Evolutionary conservation across 176 grass and related monocot genomes (phyloP).

Genomic region (Eremochloa ophiuroides): DNA sequence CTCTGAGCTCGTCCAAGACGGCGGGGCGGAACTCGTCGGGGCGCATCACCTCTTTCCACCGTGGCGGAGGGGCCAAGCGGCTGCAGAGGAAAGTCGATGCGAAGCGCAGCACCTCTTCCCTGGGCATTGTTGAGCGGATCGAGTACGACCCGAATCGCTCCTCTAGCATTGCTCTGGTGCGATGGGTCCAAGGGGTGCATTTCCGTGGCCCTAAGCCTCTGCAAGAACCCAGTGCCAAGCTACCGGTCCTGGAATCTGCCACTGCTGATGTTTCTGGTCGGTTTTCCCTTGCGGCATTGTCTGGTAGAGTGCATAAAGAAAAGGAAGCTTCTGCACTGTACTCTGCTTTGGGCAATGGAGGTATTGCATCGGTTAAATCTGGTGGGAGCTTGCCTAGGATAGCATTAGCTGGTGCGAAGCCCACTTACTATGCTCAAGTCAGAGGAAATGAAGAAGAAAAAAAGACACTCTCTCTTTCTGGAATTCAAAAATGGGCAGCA

Average conservation of each 20-base stretch:
- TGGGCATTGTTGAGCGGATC: background rate
- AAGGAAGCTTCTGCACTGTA: background rate
- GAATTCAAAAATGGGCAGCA: background rate
- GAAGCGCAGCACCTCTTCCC: background rate
- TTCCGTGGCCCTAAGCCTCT: background rate
- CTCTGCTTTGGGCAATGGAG: background rate
- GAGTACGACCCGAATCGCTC: background rate
- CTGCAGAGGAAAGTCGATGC: background rate
- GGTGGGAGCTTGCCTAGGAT: background rate
- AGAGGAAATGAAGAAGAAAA: background rate
- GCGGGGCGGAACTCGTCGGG: background rate
- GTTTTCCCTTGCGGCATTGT: background rate
- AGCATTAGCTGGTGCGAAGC: background rate
- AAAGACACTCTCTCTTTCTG: background rate
- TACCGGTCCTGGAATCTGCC: background rate
- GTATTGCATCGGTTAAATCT: background rate
- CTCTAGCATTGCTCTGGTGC: background rate
- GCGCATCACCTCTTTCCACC: constrained; percentile 8
- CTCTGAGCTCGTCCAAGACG: background rate
- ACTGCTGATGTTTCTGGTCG: background rate
- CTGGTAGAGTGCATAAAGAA: background rate
- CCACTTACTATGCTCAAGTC: background rate
- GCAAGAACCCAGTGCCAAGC: background rate
- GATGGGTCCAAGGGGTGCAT: constrained; percentile 5
- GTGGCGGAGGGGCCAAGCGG: background rate